Evolutionary conservation across 108 stramenopile species (phyloP), one percentile per base, ranked within the genome.

Genomic region (Heterococcus sp.): DNA sequence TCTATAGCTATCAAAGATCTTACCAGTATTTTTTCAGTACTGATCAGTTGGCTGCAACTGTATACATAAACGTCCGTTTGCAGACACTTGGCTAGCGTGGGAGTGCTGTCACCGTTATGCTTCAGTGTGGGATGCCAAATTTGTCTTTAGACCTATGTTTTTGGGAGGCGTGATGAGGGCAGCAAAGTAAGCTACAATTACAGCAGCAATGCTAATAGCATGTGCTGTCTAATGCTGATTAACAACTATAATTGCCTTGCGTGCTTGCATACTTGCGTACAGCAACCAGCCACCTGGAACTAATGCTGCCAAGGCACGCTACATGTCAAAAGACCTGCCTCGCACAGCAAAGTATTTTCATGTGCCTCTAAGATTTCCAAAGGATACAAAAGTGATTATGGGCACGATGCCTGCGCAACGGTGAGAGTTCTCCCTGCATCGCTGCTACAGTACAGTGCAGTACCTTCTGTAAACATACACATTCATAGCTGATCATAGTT

Each of bases 141-240:
- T 80, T 29, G 65, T 21, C 31, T 69, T 80, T 26, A 70, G 68
- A 32, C 78, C 78, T 29, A 73, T 73, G 31, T 34, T 80, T 32
- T 66, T 80, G 14, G 72, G 78, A 1, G 78, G 78, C 32, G 72
- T 80, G 26, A 80, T 80, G 78, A 29, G 65, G 14, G 69, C 78
- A 32, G 39, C 78, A 8, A 72, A 72, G 78, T 80, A 34, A 71
- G 71, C 2, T n/a, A n/a, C n/a, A n/a, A n/a, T n/a, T n/a, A n/a
- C n/a, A n/a, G n/a, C n/a, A n/a, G n/a, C n/a, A n/a, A n/a, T n/a
- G n/a, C n/a, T n/a, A n/a, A n/a, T n/a, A n/a, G n/a, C n/a, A n/a
- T n/a, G n/a, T n/a, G n/a, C n/a, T n/a, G n/a, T n/a, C n/a, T n/a
- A n/a, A n/a, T n/a, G n/a, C n/a, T n/a, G n/a, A n/a, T n/a, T n/a